Conservation (phyloP, 345 rosid genomes). For the Laguncularia racemosa region DNA sequence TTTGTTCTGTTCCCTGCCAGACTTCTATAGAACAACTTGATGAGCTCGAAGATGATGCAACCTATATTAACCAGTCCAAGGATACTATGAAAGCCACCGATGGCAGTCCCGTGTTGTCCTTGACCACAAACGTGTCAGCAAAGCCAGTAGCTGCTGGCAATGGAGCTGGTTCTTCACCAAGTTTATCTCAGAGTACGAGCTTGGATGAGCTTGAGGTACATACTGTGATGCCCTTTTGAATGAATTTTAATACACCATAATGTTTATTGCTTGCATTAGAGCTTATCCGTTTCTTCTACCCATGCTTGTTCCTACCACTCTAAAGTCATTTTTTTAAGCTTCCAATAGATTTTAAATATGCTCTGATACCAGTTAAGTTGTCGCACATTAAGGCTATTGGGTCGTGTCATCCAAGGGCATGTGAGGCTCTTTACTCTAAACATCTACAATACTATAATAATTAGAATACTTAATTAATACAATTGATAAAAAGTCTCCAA, state of each 20-base stretch:
- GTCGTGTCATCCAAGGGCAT: too few species aligned
- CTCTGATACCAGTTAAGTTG: too few species aligned
- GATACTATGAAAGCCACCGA: constrained; percentile 13
- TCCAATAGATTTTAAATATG: too few species aligned
- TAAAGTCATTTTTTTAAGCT: background rate
- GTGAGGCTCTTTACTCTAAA: too few species aligned
- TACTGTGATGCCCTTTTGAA: constrained; percentile 6
- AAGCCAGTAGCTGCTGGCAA: constrained; percentile 18
- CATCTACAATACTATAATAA: too few species aligned
- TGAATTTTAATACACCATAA: background rate
- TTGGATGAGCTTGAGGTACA: constrained; percentile 92
- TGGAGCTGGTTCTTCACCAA: constrained; percentile 27
- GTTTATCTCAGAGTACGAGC: constrained; percentile 21
- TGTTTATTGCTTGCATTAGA: background rate
- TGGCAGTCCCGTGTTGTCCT: constrained; percentile 17
- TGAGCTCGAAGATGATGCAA: constrained; percentile 69
- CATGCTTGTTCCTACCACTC: background rate
- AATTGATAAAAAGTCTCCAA: too few species aligned
- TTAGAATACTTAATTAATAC: too few species aligned
- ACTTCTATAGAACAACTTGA: constrained; percentile 52
- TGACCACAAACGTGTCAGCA: constrained; percentile 17
- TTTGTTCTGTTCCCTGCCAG: constrained; percentile 43
- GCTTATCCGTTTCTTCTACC: background rate
- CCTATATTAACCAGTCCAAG: constrained; percentile 30
- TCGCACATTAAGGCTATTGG: too few species aligned